Evolutionary conservation across 164 flowering plant genomes (phyloP).

Genomic region (Saururus chinensis): DNA sequence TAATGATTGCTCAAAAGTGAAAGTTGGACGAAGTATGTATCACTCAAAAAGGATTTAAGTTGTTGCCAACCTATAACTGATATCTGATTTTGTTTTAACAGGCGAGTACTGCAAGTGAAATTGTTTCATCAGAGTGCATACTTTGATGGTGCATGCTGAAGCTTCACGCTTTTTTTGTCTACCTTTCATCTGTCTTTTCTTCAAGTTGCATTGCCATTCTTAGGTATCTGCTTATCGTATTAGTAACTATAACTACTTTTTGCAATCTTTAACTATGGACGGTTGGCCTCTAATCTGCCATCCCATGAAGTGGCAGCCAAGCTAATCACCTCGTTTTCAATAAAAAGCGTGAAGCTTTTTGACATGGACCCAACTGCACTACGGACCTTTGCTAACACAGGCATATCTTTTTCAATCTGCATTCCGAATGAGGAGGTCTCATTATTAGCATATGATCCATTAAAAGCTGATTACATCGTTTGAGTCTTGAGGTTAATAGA

Average conservation of each 20-base stretch:
- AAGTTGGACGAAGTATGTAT: too few relatives aligned
- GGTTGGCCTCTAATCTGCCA: conserved; percentile 4
- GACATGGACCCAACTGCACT: conserved; percentile 4
- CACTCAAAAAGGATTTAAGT: too few relatives aligned
- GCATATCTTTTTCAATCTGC: conserved; percentile 2
- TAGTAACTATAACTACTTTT: background rate
- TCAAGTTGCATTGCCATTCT: background rate
- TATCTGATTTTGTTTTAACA: too few relatives aligned
- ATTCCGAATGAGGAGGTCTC: conserved; percentile 2
- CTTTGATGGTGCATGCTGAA: too few relatives aligned
- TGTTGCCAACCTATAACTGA: too few relatives aligned
- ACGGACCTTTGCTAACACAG: conserved; percentile 1
- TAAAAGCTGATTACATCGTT: background rate
- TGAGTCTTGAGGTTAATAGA: too few relatives aligned
- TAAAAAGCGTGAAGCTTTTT: conserved; percentile 4
- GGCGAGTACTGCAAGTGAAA: too few relatives aligned
- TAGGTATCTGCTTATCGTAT: background rate
- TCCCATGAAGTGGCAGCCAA: background rate
- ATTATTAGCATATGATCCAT: conserved; percentile 1
- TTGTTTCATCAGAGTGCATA: too few relatives aligned
- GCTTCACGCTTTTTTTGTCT: too few relatives aligned
- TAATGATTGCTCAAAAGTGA: too few relatives aligned
- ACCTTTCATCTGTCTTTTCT: too few relatives aligned
- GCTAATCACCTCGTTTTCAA: background rate
- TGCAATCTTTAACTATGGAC: conserved; percentile 3